Evolutionary conservation across 768 basidiomycete species (phyloP).

Genomic region (Peribolospora baueri): DNA sequence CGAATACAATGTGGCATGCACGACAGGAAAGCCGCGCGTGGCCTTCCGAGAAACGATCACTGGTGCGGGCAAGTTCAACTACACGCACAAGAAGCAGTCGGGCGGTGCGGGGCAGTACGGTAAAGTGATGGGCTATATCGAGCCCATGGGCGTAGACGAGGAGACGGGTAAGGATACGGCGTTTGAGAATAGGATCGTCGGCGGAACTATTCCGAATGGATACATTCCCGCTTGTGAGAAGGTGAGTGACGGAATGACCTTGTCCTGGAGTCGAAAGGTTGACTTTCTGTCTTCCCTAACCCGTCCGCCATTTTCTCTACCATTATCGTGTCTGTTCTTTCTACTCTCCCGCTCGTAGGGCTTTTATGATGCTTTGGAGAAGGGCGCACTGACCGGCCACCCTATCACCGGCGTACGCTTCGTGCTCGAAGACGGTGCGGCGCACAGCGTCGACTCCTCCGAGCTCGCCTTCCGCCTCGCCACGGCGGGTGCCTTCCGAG

Average conservation of each 20-base stretch:
- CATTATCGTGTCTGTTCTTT: neutral
- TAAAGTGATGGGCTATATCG: slow-evolving; percentile 68
- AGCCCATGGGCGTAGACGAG: slow-evolving; percentile 54
- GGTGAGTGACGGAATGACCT: slow-evolving; percentile 23
- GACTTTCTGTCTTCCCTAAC: too few species aligned
- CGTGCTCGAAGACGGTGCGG: slow-evolving; percentile 72
- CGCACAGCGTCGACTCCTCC: slow-evolving; percentile 84
- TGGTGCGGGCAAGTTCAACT: slow-evolving; percentile 52
- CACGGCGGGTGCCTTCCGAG: slow-evolving; percentile 75
- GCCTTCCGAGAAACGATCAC: slow-evolving; percentile 91
- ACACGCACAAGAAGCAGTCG: slow-evolving; percentile 93
- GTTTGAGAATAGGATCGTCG: slow-evolving; percentile 74
- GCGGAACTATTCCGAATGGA: slow-evolving; percentile 68
- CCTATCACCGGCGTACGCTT: slow-evolving; percentile 62
- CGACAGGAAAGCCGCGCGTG: slow-evolving; percentile 85
- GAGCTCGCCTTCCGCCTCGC: slow-evolving; percentile 85
- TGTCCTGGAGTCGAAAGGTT: neutral
- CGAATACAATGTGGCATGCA: slow-evolving; percentile 81
- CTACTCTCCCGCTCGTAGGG: slow-evolving; percentile 29
- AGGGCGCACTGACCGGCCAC: slow-evolving; percentile 72
- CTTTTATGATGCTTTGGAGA: slow-evolving; percentile 79
- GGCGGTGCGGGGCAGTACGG: slow-evolving; percentile 95
- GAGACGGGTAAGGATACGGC: slow-evolving; percentile 49
- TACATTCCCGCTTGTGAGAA: slow-evolving; percentile 90
- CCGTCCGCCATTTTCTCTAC: neutral